Base-by-base conservation (phyloP, 495 filamentous ascomycete genomes). In the Xanthoparmelia taractica region DNA sequence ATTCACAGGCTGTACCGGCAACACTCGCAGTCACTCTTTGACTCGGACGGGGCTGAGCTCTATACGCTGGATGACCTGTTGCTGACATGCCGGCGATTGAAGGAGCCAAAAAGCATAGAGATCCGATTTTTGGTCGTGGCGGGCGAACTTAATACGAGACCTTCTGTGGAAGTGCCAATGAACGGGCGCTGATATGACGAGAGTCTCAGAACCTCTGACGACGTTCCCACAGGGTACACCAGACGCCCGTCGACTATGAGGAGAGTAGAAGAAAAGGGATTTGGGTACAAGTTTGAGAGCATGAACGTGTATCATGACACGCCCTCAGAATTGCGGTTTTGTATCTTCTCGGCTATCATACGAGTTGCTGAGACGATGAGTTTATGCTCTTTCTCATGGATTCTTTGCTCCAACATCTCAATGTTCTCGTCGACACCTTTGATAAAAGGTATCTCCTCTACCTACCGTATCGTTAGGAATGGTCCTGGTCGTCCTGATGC, bases 381-480 rank as follows among this genome's bases (percentile, higher is more conserved):
- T 37, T 78, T 79, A 76, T 89, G 88, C 76, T 92, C 89, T 47
- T 81, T 77, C 11, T 73, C 75, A 70, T 92, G 90, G 57, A 92
- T 88, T 68, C 86, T 83, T 66, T 80, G 73, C 77, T 90, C 82
- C 54, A 94, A 81, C 25, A 78, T 79, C 59, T 85, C 78, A 43
- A 92, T 58, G 47, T 78, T 81, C 66, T 92, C 89, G 59, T 79
- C 78, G 5, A 50, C 20, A 62, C 84, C 80, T 55, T 74, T 77
- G 66, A 91, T 86, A 1, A 62, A 62, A 59, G 82, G 79, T 55
- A 96, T 84, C 77, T 92, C 87, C 66, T 78, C 73, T 15, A 87
- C 41, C 41, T 45, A 6, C 10, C 8, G 0, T 10, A 6, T 17
- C 17, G 41, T 45, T 45, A 45, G 7, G 20, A 20, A 12, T 1